Evolutionary conservation across 257 asterid species (phyloP).

Genomic region (Plantago elongata): DNA sequence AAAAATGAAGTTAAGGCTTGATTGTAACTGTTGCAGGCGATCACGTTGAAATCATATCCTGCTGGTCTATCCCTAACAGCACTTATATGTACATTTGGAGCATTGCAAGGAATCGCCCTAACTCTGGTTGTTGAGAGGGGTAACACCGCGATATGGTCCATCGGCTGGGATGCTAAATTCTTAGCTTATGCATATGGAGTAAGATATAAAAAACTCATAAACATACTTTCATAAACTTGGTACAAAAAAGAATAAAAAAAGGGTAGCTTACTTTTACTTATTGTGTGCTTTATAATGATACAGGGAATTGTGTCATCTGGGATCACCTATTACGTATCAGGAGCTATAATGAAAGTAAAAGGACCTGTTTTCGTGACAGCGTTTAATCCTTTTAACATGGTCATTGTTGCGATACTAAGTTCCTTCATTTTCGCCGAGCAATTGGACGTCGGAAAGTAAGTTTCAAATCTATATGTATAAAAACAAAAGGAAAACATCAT

Average conservation of each 20-base stretch:
- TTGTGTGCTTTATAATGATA: neutral
- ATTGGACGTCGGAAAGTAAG: slow-evolving; percentile 46
- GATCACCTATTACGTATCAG: slow-evolving; percentile 36
- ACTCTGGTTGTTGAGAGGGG: slow-evolving; percentile 41
- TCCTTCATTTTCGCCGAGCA: slow-evolving; percentile 48
- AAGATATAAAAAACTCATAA: slow-evolving; percentile 12
- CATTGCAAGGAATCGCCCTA: slow-evolving; percentile 41
- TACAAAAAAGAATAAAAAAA: neutral
- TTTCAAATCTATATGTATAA: no score
- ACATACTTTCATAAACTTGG: neutral
- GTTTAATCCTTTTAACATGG: slow-evolving; percentile 49
- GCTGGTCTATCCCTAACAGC: slow-evolving; percentile 50
- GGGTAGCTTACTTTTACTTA: neutral
- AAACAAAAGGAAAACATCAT: no score
- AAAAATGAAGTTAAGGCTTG: no score
- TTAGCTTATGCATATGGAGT: slow-evolving; percentile 42
- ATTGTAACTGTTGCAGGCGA: slow-evolving; percentile 27
- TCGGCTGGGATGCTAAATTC: slow-evolving; percentile 45
- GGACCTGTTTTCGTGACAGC: slow-evolving; percentile 56
- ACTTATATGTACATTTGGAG: slow-evolving; percentile 43
- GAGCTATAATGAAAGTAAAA: slow-evolving; percentile 41
- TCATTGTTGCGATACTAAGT: slow-evolving; percentile 44
- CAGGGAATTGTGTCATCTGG: slow-evolving; percentile 51
- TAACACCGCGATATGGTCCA: slow-evolving; percentile 37
- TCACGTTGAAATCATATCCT: slow-evolving; percentile 50